Evolutionary conservation across 2,329 filamentous ascomycete genomes (phyloP).

Genomic region (Aureobasidium vineae): DNA sequence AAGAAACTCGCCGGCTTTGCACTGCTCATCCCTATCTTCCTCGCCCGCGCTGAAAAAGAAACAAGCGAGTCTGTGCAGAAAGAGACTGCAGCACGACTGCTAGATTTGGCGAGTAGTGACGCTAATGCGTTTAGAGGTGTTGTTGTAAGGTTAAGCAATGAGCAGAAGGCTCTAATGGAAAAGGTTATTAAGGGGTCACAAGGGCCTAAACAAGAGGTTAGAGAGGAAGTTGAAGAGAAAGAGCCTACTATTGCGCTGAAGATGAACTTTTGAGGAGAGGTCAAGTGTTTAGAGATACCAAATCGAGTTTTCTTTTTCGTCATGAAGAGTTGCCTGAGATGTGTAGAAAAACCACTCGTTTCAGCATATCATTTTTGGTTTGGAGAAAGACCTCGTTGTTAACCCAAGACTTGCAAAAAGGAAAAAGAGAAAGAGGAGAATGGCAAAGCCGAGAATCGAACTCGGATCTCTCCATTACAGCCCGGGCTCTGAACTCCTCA

Average conservation of each 20-base stretch:
- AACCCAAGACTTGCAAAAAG: not conserved
- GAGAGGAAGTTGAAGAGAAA: conserved; percentile 50
- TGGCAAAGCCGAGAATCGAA: not conserved
- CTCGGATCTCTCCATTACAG: not conserved
- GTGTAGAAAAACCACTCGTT: too few species aligned
- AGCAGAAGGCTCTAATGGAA: conserved; percentile 72
- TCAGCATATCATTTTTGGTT: too few species aligned
- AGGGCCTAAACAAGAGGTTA: conserved; percentile 44
- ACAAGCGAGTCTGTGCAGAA: conserved; percentile 51
- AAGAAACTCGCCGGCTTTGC: conserved; percentile 63
- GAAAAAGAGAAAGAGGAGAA: too few species aligned
- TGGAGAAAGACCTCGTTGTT: too few species aligned
- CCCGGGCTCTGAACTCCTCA: not conserved
- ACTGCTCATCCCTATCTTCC: conserved; percentile 72
- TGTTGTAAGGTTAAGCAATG: conserved; percentile 67
- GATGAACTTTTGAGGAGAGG: conserved; percentile 68
- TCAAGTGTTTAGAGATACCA: not conserved
- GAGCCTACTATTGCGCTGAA: conserved; percentile 86
- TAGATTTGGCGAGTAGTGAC: conserved; percentile 78
- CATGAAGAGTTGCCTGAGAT: too few species aligned
- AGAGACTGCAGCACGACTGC: conserved; percentile 72
- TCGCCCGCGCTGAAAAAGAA: conserved; percentile 64
- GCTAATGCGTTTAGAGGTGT: conserved; percentile 70
- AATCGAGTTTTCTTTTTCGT: not conserved
- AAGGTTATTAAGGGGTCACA: conserved; percentile 54